Evolutionary conservation across 306 rosid genomes (phyloP), one percentile per base, ranked within the genome.

Genomic region (Cicer pinnatifidum): DNA sequence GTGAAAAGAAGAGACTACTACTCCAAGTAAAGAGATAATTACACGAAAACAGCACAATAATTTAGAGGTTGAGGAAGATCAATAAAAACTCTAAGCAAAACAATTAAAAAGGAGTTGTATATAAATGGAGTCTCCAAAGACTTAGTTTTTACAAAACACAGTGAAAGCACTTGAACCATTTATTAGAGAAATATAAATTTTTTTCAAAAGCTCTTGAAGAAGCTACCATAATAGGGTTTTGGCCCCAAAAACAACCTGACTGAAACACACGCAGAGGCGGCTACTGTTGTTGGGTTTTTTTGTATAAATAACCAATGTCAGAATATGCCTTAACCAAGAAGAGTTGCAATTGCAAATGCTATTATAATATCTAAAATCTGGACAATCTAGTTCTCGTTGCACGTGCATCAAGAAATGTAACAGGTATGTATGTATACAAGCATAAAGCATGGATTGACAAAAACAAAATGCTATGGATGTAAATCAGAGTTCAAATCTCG

Each of bases 81-180:
- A 2, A n/a, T 10, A 58, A 57, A 56, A 38, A 35, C 1, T 9
- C 12, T 7, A 52, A 61, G 35, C 41, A n/a, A 69, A 38, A 58
- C 33, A 5, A 23, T 28, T 43, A 20, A 1, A 67, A 28, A 43
- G 23, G 57, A 72, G 67, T 72, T 44, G 12, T 13, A 72, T 44
- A 67, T n/a, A 72, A 59, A 73, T 15, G 44, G 10, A 20, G 10
- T 66, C 11, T 43, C 19, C 53, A 66, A 44, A 19, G 6, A 63
- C 33, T 41, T 15, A 23, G 50, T 63, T 63, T 63, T 41, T 35
- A 66, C 54, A 44, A 44, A 66, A 44, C 38, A 65, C 40, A 6
- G 35, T 4, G 5, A 44, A 20, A 65, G 53, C 9, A 9, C 43
- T 44, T 66, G 33, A 62, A 15, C 23, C 8, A 39, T 13, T 53